phyloP scores from a whole-genome alignment of 148 eudicot species.

The Fagopyrum tataricum region DNA sequence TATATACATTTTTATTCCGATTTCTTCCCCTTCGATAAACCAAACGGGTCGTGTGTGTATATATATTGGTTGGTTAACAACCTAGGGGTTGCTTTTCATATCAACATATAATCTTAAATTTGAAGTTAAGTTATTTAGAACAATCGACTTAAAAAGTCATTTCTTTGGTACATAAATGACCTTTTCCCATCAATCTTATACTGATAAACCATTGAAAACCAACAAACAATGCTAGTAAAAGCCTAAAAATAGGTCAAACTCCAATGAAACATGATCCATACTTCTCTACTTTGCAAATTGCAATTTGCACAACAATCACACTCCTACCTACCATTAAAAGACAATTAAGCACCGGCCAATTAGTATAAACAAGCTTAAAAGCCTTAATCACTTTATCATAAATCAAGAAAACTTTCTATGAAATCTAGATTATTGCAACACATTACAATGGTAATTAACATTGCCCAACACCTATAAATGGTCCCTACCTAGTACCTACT shows the following conservation, averaged over 20 bases:
- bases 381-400: neutral
- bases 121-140: too few species aligned
- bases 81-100: too few species aligned
- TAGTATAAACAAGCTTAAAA: neutral
- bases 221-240: neutral
- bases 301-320: conserved; percentile 1
- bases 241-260: neutral
- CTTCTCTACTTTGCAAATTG: neutral
- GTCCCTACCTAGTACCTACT: conserved; percentile 22
- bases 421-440: neutral
- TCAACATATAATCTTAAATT: too few species aligned
- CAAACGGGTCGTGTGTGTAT: too few species aligned
- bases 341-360: neutral
- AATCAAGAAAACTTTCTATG: conserved; percentile 12
- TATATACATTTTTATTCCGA: too few species aligned
- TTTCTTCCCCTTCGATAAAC: too few species aligned
- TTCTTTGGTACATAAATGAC: too few species aligned
- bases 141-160: too few species aligned
- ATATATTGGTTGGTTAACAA: too few species aligned
- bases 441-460: neutral
- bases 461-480: conserved; percentile 17
- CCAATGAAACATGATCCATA: neutral
- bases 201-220: neutral
- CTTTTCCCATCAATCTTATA: too few species aligned
- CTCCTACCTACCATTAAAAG: neutral